Evolutionary conservation across 2,329 filamentous ascomycete species (phyloP).

Genomic region (Pseudogymnoascus sp.): DNA sequence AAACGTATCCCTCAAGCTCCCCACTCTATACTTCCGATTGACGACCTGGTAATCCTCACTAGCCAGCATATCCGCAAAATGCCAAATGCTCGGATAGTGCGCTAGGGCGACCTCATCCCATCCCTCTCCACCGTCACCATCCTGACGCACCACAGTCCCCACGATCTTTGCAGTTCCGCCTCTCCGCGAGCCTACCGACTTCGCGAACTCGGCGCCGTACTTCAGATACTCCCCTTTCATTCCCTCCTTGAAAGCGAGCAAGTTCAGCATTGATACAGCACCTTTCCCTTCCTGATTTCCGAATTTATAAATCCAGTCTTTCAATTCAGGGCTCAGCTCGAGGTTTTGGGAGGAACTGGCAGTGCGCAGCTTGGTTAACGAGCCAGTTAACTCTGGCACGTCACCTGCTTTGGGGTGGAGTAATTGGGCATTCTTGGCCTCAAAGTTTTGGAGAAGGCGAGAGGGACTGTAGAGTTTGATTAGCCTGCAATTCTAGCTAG

Average conservation of each 20-base stretch:
- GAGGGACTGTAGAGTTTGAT: conserved; percentile 25
- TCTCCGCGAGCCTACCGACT: conserved; percentile 39
- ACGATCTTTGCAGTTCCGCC: conserved; percentile 55
- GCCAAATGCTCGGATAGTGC: conserved; percentile 52
- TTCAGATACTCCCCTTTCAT: conserved; percentile 45
- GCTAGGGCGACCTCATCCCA: conserved; percentile 59
- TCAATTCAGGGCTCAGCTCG: conserved; percentile 43
- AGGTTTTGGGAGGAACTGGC: conserved; percentile 37
- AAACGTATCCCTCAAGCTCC: conserved; percentile 42
- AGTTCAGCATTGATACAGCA: conserved; percentile 55
- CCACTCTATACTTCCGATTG: conserved; percentile 43
- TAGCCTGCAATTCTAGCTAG: not conserved
- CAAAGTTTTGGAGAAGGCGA: conserved; percentile 31
- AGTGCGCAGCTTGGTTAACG: conserved; percentile 26
- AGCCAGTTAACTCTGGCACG: conserved; percentile 30
- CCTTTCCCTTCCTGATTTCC: conserved; percentile 24
- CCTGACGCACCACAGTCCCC: conserved; percentile 40
- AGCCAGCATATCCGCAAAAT: conserved; percentile 54
- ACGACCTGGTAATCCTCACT: conserved; percentile 50
- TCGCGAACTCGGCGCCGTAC: conserved; percentile 47
- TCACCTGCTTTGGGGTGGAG: conserved; percentile 29
- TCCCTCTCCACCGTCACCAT: conserved; percentile 23
- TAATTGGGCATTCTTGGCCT: conserved; percentile 29
- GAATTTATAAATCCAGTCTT: conserved; percentile 39
- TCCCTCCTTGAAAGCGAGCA: conserved; percentile 46